Evolutionary conservation across 306 rosid species (phyloP).

Genomic region (Quercus engelmannii): DNA sequence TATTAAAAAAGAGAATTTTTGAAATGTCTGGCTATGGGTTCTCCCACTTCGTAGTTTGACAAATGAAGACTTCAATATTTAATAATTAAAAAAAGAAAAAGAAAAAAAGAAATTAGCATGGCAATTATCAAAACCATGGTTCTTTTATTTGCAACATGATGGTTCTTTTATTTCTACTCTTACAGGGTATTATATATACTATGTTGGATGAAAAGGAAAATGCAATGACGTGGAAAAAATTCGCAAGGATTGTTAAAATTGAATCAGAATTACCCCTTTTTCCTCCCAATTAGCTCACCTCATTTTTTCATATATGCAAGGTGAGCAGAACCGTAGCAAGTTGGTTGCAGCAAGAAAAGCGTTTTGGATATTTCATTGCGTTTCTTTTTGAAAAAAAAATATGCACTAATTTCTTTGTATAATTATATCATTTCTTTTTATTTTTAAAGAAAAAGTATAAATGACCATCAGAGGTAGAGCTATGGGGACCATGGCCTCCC

Average conservation of each 20-base stretch:
- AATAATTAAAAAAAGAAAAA: not conserved
- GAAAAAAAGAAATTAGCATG: too few relatives aligned
- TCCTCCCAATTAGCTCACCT: not conserved
- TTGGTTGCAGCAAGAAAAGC: not conserved
- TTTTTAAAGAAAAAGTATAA: not conserved
- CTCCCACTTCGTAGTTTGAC: not conserved
- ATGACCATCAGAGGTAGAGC: too few relatives aligned
- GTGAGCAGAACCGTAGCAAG: not conserved
- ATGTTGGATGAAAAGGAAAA: not conserved
- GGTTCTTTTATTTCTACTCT: not conserved
- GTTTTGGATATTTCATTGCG: not conserved
- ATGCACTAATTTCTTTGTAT: not conserved
- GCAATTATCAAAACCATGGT: not conserved
- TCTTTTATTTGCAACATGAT: not conserved
- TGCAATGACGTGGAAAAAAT: slow-evolving; percentile 3
- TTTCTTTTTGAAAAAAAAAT: not conserved
- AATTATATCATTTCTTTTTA: not conserved
- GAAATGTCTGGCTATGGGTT: not conserved
- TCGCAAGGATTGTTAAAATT: not conserved
- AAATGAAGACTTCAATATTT: not conserved
- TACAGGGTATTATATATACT: slow-evolving; percentile 19
- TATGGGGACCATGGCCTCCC: too few relatives aligned
- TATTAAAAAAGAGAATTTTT: not conserved
- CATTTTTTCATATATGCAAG: not conserved
- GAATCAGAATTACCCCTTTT: not conserved